phyloP scores from a whole-genome alignment of 2,329 filamentous ascomycete genomes.

The Lasiodiplodia gonubiensis region DNA sequence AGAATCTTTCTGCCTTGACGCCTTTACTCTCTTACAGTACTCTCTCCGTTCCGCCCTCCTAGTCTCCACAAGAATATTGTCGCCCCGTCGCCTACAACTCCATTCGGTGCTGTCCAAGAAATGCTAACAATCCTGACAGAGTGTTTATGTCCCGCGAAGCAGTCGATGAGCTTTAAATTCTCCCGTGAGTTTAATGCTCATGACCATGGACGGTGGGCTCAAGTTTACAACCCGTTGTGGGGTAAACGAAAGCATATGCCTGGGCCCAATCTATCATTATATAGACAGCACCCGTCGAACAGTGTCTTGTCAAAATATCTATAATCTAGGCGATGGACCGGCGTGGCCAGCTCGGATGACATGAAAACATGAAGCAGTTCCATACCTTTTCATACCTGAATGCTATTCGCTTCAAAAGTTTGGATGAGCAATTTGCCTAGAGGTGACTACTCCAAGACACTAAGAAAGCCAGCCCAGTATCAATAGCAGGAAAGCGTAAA shows the following conservation, averaged over 20 bases:
- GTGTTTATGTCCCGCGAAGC: no score
- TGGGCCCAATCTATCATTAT: background rate
- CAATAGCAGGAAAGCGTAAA: background rate
- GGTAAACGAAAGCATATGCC: background rate
- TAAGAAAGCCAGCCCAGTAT: background rate
- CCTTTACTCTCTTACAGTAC: no score
- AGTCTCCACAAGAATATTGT: no score
- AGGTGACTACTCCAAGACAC: background rate
- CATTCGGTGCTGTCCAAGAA: no score
- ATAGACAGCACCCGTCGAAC: background rate
- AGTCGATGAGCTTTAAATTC: no score
- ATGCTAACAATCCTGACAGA: no score
- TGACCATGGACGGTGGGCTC: no score
- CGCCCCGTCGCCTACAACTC: no score
- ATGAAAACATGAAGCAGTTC: background rate
- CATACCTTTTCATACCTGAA: background rate
- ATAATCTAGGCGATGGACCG: background rate
- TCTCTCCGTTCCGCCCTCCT: no score
- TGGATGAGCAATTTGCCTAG: background rate
- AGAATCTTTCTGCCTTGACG: no score
- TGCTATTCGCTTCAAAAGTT: background rate
- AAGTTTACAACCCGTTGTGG: no score
- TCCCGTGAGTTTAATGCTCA: no score
- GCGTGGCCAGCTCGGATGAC: background rate
- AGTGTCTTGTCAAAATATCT: background rate